Evolutionary conservation across 768 basidiomycete species (phyloP).

Genomic region (Phylloporus arenicola): DNA sequence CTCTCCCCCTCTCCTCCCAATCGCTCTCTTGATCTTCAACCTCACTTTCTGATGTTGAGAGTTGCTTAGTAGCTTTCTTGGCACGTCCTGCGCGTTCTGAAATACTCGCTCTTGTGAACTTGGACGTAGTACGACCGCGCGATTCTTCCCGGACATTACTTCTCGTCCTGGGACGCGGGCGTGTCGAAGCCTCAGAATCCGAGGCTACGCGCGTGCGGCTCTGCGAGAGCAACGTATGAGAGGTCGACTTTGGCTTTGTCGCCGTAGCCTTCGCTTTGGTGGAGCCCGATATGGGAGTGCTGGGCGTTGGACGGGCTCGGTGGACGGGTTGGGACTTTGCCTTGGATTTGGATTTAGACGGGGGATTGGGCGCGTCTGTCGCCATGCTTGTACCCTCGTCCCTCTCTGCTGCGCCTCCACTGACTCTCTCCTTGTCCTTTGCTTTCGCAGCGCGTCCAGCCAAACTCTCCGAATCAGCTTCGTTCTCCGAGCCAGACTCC

Average conservation of each 20-base stretch:
- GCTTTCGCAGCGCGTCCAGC: constrained; percentile 5
- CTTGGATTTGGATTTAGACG: constrained; percentile 10
- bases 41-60: constrained; percentile 6
- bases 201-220: constrained; percentile 13
- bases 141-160: constrained; percentile 23
- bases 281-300: background rate
- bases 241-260: constrained; percentile 12
- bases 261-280: constrained; percentile 1
- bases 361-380: constrained; percentile 3
- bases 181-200: constrained; percentile 21
- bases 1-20: constrained; percentile 16
- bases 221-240: constrained; percentile 20
- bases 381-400: constrained; percentile 6
- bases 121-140: constrained; percentile 8
- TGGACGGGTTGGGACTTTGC: constrained; percentile 14
- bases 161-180: constrained; percentile 18
- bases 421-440: constrained; percentile 2
- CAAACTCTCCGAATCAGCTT: constrained; percentile 10
- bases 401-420: background rate
- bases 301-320: constrained; percentile 3
- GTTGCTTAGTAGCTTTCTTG: background rate
- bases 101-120: background rate
- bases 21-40: constrained; percentile 10
- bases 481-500: constrained; percentile 17
- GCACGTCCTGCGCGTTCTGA: constrained; percentile 5